Base-by-base conservation (phyloP, 495 filamentous ascomycete species). In the Trichoderma virens region DNA sequence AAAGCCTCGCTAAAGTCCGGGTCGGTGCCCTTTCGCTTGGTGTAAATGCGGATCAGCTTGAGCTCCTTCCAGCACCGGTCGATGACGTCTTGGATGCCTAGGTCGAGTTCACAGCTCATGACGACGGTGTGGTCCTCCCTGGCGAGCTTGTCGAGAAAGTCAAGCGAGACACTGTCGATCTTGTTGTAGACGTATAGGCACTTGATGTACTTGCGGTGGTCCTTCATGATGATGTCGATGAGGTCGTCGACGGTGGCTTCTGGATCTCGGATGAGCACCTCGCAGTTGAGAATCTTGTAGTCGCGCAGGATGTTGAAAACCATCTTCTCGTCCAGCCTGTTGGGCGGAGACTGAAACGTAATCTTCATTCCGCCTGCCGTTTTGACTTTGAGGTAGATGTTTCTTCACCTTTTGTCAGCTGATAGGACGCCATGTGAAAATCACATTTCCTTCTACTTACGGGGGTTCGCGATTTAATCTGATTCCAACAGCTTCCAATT, bases 141-240 rank as follows among this genome's bases (percentile, higher is more conserved):
- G 13, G 95, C 95, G 3, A 99, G 80, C 69, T 88, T 84, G 76
- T 99, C 90, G 20, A 99, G 84, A 79, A 93, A 95, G 68, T 97
- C 90, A 66, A 99, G 83, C 30, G 90, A 92, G 69, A 99, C 88
- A 74, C 86, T 88, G 80, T 99, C 95, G 79, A 99, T 96, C 77
- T 99, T 99, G 89, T 99, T 99, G 85, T 99, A 99, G 32, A 97
- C 95, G 78, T 99, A 99, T 28, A 99, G 83, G 71, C 92, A 96
- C 63, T 76, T 78, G 79, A 99, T 97, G 79, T 99, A 99, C 77
- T 95, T 98, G 69, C 95, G 83, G 79, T 99, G 93, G 71, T 96
- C 91, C 70, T 93, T 94, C 92, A 97, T 98, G 76, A 77, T 97
- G 51, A 98, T 92, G 74, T 99, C 95, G 72, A 99, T 98, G 73